phyloP scores from a whole-genome alignment of 2,329 filamentous ascomycete genomes.

The Trichoderma sp. region DNA sequence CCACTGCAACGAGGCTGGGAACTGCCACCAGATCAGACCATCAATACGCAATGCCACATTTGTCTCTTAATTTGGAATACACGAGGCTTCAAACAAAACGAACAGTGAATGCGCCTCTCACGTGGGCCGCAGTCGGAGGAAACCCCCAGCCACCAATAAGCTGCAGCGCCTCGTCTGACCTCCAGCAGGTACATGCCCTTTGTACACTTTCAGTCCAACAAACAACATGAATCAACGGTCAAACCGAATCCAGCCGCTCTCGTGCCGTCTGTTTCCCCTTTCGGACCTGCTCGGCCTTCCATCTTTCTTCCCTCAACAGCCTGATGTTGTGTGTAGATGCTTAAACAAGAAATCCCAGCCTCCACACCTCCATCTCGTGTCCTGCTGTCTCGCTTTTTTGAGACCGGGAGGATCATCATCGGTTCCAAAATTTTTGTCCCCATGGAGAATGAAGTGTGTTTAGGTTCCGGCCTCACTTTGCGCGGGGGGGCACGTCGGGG shows the following conservation, averaged over 20 bases:
- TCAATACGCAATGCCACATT: not conserved
- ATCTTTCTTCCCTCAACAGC: not conserved
- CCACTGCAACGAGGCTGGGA: not conserved
- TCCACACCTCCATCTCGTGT: not conserved
- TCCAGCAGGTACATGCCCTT: not conserved
- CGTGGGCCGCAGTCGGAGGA: slow-evolving; percentile 11
- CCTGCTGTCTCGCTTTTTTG: not conserved
- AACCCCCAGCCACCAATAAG: slow-evolving; percentile 11
- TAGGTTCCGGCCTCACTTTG: not conserved
- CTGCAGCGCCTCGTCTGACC: slow-evolving; percentile 2
- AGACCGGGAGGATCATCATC: slow-evolving; percentile 20
- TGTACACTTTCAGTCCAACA: not conserved
- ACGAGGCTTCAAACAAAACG: not conserved
- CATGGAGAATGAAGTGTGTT: not conserved
- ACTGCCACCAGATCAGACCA: not conserved
- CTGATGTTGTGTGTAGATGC: not conserved
- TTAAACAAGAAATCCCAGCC: not conserved
- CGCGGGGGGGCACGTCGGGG: not conserved
- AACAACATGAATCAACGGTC: not conserved
- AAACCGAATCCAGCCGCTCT: not conserved
- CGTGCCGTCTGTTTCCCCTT: slow-evolving; percentile 2
- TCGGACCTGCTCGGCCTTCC: not conserved
- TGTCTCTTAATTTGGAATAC: not conserved
- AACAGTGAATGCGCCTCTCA: not conserved
- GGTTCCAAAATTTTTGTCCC: not conserved